Base-by-base conservation (phyloP, 768 basidiomycete species). In the Cystobasidium tubakii region DNA sequence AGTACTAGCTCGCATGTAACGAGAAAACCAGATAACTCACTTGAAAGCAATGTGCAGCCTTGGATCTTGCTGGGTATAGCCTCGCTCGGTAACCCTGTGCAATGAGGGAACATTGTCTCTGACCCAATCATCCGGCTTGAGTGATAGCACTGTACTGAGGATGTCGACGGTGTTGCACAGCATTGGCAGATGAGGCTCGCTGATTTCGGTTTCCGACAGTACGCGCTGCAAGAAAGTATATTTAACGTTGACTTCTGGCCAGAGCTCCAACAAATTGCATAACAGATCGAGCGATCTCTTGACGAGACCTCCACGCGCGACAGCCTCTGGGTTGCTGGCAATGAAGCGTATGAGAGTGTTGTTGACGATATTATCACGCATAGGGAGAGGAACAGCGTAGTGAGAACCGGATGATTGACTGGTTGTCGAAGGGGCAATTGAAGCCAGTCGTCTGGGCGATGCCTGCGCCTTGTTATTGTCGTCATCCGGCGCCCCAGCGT, bases 181-280 rank as follows among this genome's bases (percentile, higher is more conserved):
- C 77, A 87, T 85, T 0, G 84, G 83, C 62, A 92, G 81, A n/a
- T 84, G 83, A 10, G 84, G 81, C 42, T 94, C 92, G 50, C 80
- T 86, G 67, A 93, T 83, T 36, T 95, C 92, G 76, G 84, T 87
- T 90, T 92, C 74, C 10, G 31, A 89, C 50, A 99, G 85, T 0
- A 89, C 86, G 36, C 91, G 85, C 62, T 88, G 86, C 83, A 99
- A 97, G 82, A 89, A 97, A 66, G 89, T 86, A 55, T 97, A 83
- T 74, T 96, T 95, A 75, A 97, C 88, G 7, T 89, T 90, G 4
- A 97, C 91, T 73, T 95, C 92, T 9, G 85, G 87, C 90, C 96
- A 92, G 10, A 93, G 93, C 62, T 85, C 85, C 0, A 94, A 85
- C 79, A 99, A 88, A 75, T 86, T 84, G 77, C 89, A 88, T 64